Evolutionary conservation across 257 asterid species (phyloP).

Genomic region (Nicotiana obtusifolia): DNA sequence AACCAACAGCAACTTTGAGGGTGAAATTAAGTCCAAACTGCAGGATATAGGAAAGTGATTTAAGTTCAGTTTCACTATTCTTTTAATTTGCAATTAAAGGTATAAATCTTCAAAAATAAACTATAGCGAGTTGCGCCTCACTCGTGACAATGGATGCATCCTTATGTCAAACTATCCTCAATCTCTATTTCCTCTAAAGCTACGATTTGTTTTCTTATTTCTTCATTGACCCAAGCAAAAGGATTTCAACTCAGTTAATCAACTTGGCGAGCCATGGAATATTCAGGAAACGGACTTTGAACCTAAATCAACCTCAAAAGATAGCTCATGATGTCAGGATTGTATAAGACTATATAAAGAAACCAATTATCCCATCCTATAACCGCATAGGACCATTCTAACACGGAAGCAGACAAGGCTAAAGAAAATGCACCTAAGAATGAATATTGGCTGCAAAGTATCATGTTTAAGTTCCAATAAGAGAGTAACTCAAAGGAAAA

Average conservation of each 20-base stretch:
- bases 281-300: not conserved
- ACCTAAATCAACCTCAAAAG: not conserved
- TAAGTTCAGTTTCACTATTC: not conserved
- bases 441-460: no score
- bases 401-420: no score
- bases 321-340: not conserved
- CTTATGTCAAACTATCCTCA: not conserved
- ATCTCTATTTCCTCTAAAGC: no score
- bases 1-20: no score
- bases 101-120: no score
- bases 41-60: not conserved
- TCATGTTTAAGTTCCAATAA: no score
- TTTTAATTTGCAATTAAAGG: no score
- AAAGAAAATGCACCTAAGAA: no score
- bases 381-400: no score
- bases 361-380: not conserved
- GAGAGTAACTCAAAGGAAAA: no score
- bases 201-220: not conserved
- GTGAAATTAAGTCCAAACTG: not conserved
- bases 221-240: not conserved
- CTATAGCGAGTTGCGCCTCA: no score
- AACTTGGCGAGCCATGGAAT: not conserved
- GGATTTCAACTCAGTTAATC: not conserved
- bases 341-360: not conserved
- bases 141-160: no score